Conservation (phyloP, 2,329 filamentous ascomycete genomes). For the Xylaria sp. region DNA sequence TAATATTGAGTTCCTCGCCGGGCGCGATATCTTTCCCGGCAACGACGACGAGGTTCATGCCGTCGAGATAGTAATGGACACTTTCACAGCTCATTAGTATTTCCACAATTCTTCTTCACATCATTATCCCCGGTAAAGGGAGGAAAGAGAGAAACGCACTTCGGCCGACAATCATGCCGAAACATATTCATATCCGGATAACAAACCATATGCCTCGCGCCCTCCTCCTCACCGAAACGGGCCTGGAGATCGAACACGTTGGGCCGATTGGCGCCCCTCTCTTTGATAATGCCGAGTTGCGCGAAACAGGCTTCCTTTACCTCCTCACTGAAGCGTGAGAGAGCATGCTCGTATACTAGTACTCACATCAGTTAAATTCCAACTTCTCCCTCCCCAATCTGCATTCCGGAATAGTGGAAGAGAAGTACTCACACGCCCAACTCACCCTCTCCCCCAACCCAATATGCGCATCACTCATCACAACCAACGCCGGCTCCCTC, state of each 20-base stretch:
- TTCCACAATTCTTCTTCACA: not conserved
- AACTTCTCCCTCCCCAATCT: no score
- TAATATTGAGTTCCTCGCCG: slow-evolving; percentile 37
- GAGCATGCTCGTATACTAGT: slow-evolving; percentile 30
- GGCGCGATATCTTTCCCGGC: slow-evolving; percentile 34
- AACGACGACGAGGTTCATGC: slow-evolving; percentile 35
- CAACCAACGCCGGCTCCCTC: slow-evolving; percentile 30
- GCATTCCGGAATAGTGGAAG: no score
- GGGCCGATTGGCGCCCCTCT: slow-evolving; percentile 31
- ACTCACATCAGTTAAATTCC: no score
- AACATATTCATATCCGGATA: slow-evolving; percentile 34
- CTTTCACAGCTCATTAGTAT: slow-evolving; percentile 17
- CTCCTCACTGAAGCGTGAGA: slow-evolving; percentile 26
- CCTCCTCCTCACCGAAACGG: slow-evolving; percentile 30
- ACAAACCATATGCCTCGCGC: slow-evolving; percentile 30
- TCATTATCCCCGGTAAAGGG: not conserved
- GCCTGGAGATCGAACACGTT: slow-evolving; percentile 26
- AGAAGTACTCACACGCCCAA: no score
- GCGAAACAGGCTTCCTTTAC: slow-evolving; percentile 26
- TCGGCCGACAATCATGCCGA: slow-evolving; percentile 40
- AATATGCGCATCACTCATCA: slow-evolving; percentile 24
- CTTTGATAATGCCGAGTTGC: slow-evolving; percentile 31
- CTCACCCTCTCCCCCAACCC: slow-evolving; percentile 18
- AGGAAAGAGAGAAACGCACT: slow-evolving; percentile 27
- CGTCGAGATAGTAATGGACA: slow-evolving; percentile 33